These are phyloP conservation scores for Globisporangium barbulae DNA, from an alignment of 352 stramenopile species.

Conservation along the genomic window DNA sequence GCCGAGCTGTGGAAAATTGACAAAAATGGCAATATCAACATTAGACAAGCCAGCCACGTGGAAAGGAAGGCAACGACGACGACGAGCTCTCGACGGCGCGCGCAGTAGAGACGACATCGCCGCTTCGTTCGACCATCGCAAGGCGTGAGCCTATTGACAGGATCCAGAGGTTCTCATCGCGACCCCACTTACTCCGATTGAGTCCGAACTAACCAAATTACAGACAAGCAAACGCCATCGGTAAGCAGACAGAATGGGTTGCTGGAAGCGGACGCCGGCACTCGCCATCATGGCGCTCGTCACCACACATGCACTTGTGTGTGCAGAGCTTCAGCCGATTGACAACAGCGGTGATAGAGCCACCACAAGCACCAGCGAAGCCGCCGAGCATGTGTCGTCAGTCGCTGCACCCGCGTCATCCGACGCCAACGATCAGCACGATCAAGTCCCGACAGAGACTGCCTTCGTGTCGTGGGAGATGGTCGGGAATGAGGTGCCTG, in stretches of 20 bases:
- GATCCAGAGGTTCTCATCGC: background rate
- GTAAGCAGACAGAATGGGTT: background rate
- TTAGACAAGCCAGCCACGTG: background rate
- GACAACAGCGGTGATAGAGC: background rate
- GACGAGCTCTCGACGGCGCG: background rate
- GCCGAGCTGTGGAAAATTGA: background rate
- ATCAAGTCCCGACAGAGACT: background rate
- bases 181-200: background rate
- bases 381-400: background rate
- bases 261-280: background rate
- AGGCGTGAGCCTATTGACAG: background rate
- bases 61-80: background rate
- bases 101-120: background rate
- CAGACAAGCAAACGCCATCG: background rate
- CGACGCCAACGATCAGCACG: background rate
- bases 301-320: background rate
- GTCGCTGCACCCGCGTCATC: background rate
- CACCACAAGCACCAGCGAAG: background rate
- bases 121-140: background rate
- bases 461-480: slow-evolving; percentile 11
- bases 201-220: background rate
- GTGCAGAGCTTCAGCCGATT: background rate
- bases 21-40: background rate
- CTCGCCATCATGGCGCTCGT: background rate
- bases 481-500: slow-evolving; percentile 1